Base-by-base conservation (phyloP, 1,284 basidiomycete species). In the Taiwanofungus camphoratus region DNA sequence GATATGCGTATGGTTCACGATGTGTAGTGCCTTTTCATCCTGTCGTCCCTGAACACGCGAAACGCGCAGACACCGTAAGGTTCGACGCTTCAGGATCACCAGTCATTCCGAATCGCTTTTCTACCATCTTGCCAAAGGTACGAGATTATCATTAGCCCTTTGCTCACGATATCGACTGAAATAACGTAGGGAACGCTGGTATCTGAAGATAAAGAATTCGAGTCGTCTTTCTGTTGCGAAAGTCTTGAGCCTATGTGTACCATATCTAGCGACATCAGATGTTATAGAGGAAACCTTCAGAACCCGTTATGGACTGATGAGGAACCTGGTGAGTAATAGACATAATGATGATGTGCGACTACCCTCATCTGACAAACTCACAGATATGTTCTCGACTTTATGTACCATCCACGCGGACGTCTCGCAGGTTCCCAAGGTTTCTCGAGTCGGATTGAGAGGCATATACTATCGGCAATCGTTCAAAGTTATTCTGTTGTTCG, bases 401-500 rank as follows among this genome's bases (percentile, higher is more conserved):
- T 77, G 74, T 47, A 68, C 58, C 0, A 52, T 77, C 1, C 51
- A 56, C 23, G 68, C 65, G 2, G 67, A 77, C 37, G 65, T 68
- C 0, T 61, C 66, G 0, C 46, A 56, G 15, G 57, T 71, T 6
- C 53, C 57, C 12, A 58, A 46, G 16, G 39, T 24, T 1, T 32
- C 21, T 11, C 13, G 12, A 3, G 36, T 18, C 1, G 60, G 58
- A 2, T 12, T 49, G 1, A 39, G 36, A 1, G 59, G 60, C 11
- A 40, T 41, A 4, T 71, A 63, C 40, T 77, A 68, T 47, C 52
- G 57, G 30, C 65, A 69, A 29, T 52, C 62, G 9, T 76, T 66
- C 51, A 65, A 71, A n/a, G 59, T 79, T 39, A 61, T 79, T 18
- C 57, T 79, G 36, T 58, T 66, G 26, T 74, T 75, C 44, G 77